Evolutionary conservation across 805 yeast species (phyloP).

Genomic region (Cyberlindnera mississippiensis): DNA sequence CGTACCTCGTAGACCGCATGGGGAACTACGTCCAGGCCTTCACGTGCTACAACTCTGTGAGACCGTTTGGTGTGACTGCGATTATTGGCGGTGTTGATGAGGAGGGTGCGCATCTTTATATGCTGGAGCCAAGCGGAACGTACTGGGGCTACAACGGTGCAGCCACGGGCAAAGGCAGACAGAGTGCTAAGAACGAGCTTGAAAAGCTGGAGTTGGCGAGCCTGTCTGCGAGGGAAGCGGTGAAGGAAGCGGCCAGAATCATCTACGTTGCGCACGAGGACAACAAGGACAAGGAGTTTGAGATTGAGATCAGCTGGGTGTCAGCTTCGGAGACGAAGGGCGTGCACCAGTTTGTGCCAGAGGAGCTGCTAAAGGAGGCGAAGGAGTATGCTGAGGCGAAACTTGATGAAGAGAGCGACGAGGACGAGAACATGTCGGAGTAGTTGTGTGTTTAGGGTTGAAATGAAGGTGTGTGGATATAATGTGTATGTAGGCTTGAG

Average conservation of each 20-base stretch:
- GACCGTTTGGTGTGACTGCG: slow-evolving; percentile 94
- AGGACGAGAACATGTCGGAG: slow-evolving; percentile 42
- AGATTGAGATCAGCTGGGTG: slow-evolving; percentile 90
- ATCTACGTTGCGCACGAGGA: slow-evolving; percentile 95
- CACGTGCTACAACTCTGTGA: slow-evolving; percentile 92
- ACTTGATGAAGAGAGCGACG: slow-evolving; percentile 70
- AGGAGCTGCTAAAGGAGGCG: slow-evolving; percentile 77
- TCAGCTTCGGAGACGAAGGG: slow-evolving; percentile 74
- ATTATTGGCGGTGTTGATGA: slow-evolving; percentile 93
- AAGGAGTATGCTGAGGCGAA: slow-evolving; percentile 78
- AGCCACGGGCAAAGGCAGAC: slow-evolving; percentile 98
- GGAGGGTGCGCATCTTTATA: slow-evolving; percentile 86
- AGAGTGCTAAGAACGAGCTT: slow-evolving; percentile 93
- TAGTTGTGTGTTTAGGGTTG: no score
- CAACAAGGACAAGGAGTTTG: slow-evolving; percentile 95
- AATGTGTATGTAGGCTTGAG: no score
- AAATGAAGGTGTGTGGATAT: no score
- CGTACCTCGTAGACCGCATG: slow-evolving; percentile 79
- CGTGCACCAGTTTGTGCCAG: slow-evolving; percentile 74
- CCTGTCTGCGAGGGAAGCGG: slow-evolving; percentile 74
- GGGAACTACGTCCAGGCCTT: slow-evolving; percentile 93
- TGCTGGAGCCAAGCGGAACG: slow-evolving; percentile 96
- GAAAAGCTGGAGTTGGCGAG: slow-evolving; percentile 76
- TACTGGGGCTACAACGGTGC: slow-evolving; percentile 98
- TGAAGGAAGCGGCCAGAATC: slow-evolving; percentile 90